These are phyloP conservation scores for Suillus decipiens DNA, from an alignment of 768 basidiomycete genomes.

Conservation along the genomic window DNA sequence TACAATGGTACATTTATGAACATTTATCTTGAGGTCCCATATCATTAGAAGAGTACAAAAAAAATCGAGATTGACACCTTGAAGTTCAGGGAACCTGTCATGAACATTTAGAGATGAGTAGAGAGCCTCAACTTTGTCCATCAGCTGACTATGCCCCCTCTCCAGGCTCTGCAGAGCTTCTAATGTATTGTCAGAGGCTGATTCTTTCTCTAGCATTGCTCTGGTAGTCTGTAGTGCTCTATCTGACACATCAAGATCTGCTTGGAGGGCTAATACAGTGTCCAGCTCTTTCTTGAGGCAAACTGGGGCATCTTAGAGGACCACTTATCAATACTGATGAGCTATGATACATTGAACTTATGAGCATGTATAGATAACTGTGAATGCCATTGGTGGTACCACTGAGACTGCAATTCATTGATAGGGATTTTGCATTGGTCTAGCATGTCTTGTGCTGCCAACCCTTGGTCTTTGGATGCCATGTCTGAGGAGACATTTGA, in stretches of 20 bases:
- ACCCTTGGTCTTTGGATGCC: constrained; percentile 19
- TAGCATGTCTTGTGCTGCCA: neutral
- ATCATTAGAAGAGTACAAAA: constrained; percentile 9
- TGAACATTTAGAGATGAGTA: constrained; percentile 17
- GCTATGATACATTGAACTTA: neutral
- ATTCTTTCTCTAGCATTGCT: constrained; percentile 11
- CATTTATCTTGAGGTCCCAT: constrained; percentile 27
- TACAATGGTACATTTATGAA: constrained; percentile 24
- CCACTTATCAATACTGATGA: neutral
- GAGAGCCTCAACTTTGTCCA: constrained; percentile 8
- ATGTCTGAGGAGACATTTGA: constrained; percentile 21
- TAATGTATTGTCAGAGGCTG: constrained; percentile 10
- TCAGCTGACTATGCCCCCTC: neutral
- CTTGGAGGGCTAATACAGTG: constrained; percentile 32
- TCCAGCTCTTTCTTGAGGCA: constrained; percentile 37
- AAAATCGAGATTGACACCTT: constrained; percentile 14
- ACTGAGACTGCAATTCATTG: constrained; percentile 3
- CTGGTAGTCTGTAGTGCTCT: constrained; percentile 20
- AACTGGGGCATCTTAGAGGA: constrained; percentile 17
- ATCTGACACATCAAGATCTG: constrained; percentile 29
- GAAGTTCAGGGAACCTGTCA: constrained; percentile 10
- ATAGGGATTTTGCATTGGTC: neutral
- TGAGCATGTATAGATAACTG: constrained; percentile 14
- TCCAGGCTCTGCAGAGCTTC: constrained; percentile 22
- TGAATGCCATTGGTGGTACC: neutral